These are phyloP conservation scores for Euptelea pleiosperma DNA, from an alignment of 164 flowering plant genomes.

Conservation along the genomic window DNA sequence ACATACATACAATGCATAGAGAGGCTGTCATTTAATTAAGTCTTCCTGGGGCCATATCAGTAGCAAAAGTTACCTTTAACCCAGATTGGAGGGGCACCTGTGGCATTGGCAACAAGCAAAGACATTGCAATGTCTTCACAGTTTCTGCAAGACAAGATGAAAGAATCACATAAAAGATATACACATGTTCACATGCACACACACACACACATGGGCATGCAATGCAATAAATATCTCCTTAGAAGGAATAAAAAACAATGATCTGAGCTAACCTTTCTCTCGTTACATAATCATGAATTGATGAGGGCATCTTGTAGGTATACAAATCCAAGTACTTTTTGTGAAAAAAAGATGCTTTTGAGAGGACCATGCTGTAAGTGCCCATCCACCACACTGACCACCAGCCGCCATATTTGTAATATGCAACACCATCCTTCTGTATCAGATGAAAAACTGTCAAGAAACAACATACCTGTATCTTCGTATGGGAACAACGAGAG, in stretches of 20 bases:
- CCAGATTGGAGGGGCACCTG: constrained; percentile 40
- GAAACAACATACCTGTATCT: neutral
- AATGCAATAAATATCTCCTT: neutral
- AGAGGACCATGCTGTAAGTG: constrained; percentile 53
- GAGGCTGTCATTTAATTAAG: too few species aligned
- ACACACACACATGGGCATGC: too few species aligned
- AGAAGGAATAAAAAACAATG: neutral
- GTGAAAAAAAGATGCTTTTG: constrained; percentile 55
- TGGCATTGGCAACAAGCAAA: constrained; percentile 40
- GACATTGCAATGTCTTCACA: constrained; percentile 51
- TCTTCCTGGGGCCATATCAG: neutral
- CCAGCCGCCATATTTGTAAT: constrained; percentile 50
- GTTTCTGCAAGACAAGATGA: constrained; percentile 23
- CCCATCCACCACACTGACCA: constrained; percentile 69
- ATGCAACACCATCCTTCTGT: constrained; percentile 33
- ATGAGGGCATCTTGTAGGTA: constrained; percentile 39
- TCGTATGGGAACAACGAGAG: neutral
- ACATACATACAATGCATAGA: too few species aligned
- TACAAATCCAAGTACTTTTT: constrained; percentile 46
- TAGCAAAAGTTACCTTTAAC: constrained; percentile 32
- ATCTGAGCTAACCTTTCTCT: constrained; percentile 34
- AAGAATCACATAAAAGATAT: too few species aligned
- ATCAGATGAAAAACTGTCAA: constrained; percentile 4
- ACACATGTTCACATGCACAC: too few species aligned
- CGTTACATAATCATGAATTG: constrained; percentile 42